Evolutionary conservation across 2,329 filamentous ascomycete species (phyloP), one percentile per base, ranked within the genome.

Genomic region (Aaosphaeria pasadenensis): DNA sequence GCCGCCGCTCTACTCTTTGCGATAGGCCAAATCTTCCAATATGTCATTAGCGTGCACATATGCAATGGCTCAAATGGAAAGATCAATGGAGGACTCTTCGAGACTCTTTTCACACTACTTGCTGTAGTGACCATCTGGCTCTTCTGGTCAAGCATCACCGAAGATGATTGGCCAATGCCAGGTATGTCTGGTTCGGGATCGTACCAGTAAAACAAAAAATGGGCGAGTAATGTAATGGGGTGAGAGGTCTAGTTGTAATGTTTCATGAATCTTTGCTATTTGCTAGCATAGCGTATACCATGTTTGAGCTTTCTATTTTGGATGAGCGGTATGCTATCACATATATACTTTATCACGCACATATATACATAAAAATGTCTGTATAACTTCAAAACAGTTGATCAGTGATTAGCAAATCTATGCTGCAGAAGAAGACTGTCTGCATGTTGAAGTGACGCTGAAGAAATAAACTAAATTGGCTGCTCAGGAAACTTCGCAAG

Each of bases 111-210:
- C 74, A 97, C 91, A 0, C 77, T 96, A 1, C 74, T 92, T 9
- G 80, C 91, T 0, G 90, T 99, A 4, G 79, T 89, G 13, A 84
- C 84, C 73, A 75, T 96, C 55, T 99, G 94, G 91, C 72, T 89
- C 48, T 99, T 99, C 78, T 99, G 94, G 94, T 95, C 91, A 42
- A 96, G 91, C 74, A 99, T 99, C 62, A 99, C 94, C 11, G 94
- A 99, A 73, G 94, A 99, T 64, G 92, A 96, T 75, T 99, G 94
- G 94, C 90, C 91, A 2, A 77, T 81, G 70, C 76, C 79, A 13
- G 64, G 66, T 6, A 64, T 70, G 6, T 60, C 64, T 31, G 67
- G 67, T 3, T 64, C 66, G 6, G 72, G 67, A 53, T 63, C 68
- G 30, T 75, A 75, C 56, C 68, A 67, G 50, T 70, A 49, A 64